Evolutionary conservation across 192 early-diverging fungal genomes (phyloP), one percentile per base, ranked within the genome.

Genomic region (Lobosporangium transversale): DNA sequence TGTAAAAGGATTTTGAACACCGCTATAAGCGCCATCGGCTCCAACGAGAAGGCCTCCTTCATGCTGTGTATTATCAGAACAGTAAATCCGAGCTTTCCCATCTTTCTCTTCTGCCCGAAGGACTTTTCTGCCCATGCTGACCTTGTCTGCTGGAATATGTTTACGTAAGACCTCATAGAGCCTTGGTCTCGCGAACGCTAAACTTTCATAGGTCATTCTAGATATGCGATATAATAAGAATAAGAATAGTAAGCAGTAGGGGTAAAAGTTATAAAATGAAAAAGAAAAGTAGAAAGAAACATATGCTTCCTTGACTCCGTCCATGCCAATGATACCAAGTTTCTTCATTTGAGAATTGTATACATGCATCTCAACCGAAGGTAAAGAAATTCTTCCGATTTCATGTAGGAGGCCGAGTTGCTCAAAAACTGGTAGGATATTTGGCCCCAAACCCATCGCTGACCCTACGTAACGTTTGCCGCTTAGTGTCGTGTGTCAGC

Each of bases 351-450:
- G 6, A 9, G 21, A 7, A 27, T 53, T 30, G 29, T 12, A 53
- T 7, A 53, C 11, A 20, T 53, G 6, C 23, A 61, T 23, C 4
- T 3, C 15, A 3, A 23, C 4, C 24, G 26, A 52, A 1, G 57
- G 58, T 12, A 45, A 26, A 2, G 67, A 70, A 6, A 70, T 54
- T 21, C 53, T 45, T 26, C 47, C n/a, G 17, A 62, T 3, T 4
- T 62, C 59, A 0, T 70, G 35, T 4, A 56, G 18, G 2, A 70
- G 36, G 8, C 68, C 58, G 21, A 70, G 52, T n/a, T 70, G 68
- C 12, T 57, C 53, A 23, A 49, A 49, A n/a, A 49, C 21, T 14
- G 47, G 47, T 7, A 49, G 21, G 47, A 49, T 21, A 23, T 49
- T 23, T 5, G 18, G 18, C 14, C 18, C 21, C n/a, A 49, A n/a